Evolutionary conservation across 2,329 filamentous ascomycete species (phyloP), one percentile per base, ranked within the genome.

Genomic region (Penicillium hordei): DNA sequence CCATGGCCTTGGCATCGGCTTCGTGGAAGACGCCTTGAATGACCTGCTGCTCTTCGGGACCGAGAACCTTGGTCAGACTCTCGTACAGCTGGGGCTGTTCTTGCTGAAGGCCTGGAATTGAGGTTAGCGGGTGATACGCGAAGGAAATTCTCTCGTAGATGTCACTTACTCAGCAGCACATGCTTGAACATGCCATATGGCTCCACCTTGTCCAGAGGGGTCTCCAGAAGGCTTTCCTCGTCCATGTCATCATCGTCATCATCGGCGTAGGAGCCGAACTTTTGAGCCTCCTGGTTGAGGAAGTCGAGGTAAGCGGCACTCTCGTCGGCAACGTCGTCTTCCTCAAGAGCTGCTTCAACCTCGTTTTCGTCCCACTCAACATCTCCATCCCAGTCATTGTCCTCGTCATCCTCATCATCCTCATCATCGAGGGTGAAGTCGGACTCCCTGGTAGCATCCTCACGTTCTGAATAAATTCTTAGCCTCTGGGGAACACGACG

Each of bases 241-340:
- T 97, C 93, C 19, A 95, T 86, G 45, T 97, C 87, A 54, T 96
- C 93, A 55, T 96, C 92, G 27, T 91, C 91, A 48, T 88, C 84
- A 27, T 88, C 86, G 17, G 84, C 82, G 29, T 88, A 82, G 19
- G 87, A 84, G 62, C 88, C 87, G 74, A 94, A 93, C 73, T 94
- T 95, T 68, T 91, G 88, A 13, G 92, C 91, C 81, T 97, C 93
- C 73, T 95, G 90, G 67, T 93, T 95, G 29, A 99, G 78, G 80
- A 99, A 99, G 65, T 97, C 93, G 46, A 99, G 85, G 73, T 99
- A 99, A 6, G 93, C 91, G 25, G 90, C 89, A 73, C 91, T 94
- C 77, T 97, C 93, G 68, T 97, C 93, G 70, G 92, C 90, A 68
- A 87, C 83, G 60, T 96, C 89, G 3, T 74, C 75, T 53, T 74